These are phyloP conservation scores for Globisporangium paddicum DNA, from an alignment of 352 stramenopile species.

Conservation along the genomic window DNA sequence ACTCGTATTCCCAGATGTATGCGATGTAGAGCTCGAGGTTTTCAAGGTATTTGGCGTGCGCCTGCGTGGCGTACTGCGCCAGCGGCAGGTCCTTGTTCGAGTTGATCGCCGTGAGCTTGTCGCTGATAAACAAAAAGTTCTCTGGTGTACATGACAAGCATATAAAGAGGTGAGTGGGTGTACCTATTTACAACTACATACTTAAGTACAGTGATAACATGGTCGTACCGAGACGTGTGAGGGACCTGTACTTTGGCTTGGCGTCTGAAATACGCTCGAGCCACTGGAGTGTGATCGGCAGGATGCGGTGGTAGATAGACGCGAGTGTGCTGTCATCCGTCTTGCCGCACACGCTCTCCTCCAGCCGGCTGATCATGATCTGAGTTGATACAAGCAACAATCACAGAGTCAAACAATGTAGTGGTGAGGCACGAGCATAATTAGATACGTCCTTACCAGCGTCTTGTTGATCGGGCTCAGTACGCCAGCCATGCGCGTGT, in stretches of 20 bases:
- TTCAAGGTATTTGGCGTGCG: constrained; percentile 33
- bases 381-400: constrained; percentile 10
- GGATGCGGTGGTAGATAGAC: constrained; percentile 62
- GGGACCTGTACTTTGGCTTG: constrained; percentile 61
- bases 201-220: neutral
- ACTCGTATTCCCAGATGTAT: constrained; percentile 68
- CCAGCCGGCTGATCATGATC: constrained; percentile 53
- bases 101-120: constrained; percentile 47
- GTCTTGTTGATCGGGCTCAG: constrained; percentile 63
- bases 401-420: neutral
- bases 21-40: constrained; percentile 44
- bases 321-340: constrained; percentile 48
- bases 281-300: constrained; percentile 62
- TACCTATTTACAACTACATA: neutral
- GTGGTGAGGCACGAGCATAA: neutral
- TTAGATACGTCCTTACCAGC: constrained; percentile 22
- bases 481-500: constrained; percentile 70
- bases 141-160: constrained; percentile 21
- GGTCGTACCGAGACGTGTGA: constrained; percentile 51
- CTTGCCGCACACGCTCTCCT: constrained; percentile 57
- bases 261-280: constrained; percentile 60
- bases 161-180: neutral
- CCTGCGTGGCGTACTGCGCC: constrained; percentile 42
- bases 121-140: constrained; percentile 66
- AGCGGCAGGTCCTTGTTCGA: constrained; percentile 37